A percentile compares a stretch with the other conserved stretches of the same genome.
Evolutionary conservation across 495 filamentous ascomycete species (phyloP).

Genomic region (Penicillium taxi): DNA sequence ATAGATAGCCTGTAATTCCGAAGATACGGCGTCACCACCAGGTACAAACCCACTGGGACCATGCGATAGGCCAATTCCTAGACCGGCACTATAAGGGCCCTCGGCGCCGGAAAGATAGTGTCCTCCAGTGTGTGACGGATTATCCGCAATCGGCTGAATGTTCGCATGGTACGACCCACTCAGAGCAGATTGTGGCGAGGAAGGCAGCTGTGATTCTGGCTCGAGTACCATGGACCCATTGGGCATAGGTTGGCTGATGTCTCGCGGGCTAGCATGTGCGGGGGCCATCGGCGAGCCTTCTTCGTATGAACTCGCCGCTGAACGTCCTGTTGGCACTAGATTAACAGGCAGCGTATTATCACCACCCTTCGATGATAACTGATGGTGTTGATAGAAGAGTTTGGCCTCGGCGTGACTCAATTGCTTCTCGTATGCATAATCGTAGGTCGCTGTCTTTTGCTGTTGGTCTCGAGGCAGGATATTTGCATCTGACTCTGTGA

Average conservation of each 20-base stretch:
- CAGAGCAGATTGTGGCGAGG: constrained; percentile 3
- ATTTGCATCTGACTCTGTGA: constrained; percentile 9
- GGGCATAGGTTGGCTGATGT: constrained; percentile 6
- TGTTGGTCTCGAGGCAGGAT: constrained; percentile 69
- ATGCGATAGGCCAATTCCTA: constrained; percentile 42
- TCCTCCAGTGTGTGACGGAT: constrained; percentile 36
- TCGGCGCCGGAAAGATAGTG: constrained; percentile 35
- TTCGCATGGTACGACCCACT: constrained; percentile 8
- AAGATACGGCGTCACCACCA: constrained; percentile 61
- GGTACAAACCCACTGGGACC: constrained; percentile 40
- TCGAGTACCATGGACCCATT: constrained; percentile 11
- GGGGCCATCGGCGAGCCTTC: constrained; percentile 5
- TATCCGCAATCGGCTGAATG: constrained; percentile 36
- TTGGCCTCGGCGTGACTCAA: constrained; percentile 88
- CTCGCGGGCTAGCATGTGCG: constrained; percentile 5
- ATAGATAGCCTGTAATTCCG: constrained; percentile 78
- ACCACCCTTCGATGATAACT: constrained; percentile 38
- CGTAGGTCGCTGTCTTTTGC: constrained; percentile 73
- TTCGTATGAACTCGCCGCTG: constrained; percentile 6
- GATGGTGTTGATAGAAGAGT: constrained; percentile 87
- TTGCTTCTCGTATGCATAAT: constrained; percentile 81
- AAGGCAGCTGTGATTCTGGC: constrained; percentile 11
- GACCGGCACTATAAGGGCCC: constrained; percentile 44
- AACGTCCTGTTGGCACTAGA: constrained; percentile 11
- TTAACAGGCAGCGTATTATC: constrained; percentile 17